phyloP scores from a whole-genome alignment of 2,329 filamentous ascomycete genomes.

The Ambrosiella beaveri region DNA sequence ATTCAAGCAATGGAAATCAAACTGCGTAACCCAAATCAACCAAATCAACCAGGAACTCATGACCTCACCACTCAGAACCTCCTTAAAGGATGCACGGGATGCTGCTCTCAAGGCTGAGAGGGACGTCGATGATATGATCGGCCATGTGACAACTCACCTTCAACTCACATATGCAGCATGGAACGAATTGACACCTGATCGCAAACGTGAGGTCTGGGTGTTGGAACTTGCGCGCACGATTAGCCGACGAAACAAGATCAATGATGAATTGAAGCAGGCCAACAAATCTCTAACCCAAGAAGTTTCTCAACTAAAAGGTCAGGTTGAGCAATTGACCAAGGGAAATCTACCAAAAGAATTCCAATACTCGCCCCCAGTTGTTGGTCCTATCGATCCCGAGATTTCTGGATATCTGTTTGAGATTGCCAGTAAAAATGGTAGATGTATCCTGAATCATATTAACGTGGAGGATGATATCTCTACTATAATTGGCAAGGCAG shows the following conservation, averaged over 20 bases:
- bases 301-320: conserved; percentile 35
- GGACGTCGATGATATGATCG: conserved; percentile 43
- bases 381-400: conserved; percentile 33
- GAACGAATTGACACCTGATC: conserved; percentile 42
- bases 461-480: conserved; percentile 33
- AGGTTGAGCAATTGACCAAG: conserved; percentile 32
- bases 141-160: conserved; percentile 56
- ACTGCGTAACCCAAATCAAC: conserved; percentile 33
- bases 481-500: conserved; percentile 34
- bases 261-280: conserved; percentile 32
- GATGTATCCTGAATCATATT: conserved; percentile 12
- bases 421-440: conserved; percentile 22
- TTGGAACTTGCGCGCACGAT: conserved; percentile 44
- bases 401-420: conserved; percentile 31
- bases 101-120: conserved; percentile 31
- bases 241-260: conserved; percentile 37
- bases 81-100: conserved; percentile 27
- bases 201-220: conserved; percentile 42
- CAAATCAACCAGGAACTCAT: conserved; percentile 32
- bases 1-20: conserved; percentile 46
- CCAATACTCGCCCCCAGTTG: conserved; percentile 33
- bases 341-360: conserved; percentile 27
- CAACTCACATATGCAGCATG: conserved; percentile 64
- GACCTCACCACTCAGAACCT: conserved; percentile 24
- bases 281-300: conserved; percentile 39